Conservation (phyloP, 768 basidiomycete species). For the Podaxis pistillaris region DNA sequence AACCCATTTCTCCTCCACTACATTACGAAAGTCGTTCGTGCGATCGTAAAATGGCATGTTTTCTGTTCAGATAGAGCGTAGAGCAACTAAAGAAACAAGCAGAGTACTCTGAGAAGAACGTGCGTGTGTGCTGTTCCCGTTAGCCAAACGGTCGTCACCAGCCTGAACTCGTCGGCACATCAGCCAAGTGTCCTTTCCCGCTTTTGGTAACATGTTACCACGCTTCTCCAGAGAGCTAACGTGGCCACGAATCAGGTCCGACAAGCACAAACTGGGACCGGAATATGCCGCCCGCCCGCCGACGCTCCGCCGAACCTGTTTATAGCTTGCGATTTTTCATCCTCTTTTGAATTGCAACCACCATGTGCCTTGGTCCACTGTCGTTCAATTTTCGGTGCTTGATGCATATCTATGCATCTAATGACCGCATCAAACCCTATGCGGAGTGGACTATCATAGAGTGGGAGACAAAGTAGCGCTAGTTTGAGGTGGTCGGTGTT, state of each 20-base stretch:
- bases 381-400: neutral
- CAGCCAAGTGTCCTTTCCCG: neutral
- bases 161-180: neutral
- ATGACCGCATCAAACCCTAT: neutral
- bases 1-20: conserved; percentile 46
- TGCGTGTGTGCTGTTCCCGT: neutral
- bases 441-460: conserved; percentile 8
- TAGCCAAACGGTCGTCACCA: neutral
- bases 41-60: conserved; percentile 58
- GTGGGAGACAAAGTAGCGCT: conserved; percentile 44
- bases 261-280: neutral
- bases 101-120: conserved; percentile 5
- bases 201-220: neutral
- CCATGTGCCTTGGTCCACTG: conserved; percentile 11
- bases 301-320: neutral
- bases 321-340: neutral
- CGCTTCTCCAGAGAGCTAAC: neutral
- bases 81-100: conserved; percentile 7
- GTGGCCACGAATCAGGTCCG: neutral
- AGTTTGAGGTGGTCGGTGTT: conserved; percentile 74
- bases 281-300: neutral
- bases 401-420: neutral
- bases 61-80: neutral
- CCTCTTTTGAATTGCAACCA: conserved; percentile 22
- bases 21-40: conserved; percentile 59